Evolutionary conservation across 2,329 filamentous ascomycete genomes (phyloP).

Genomic region (Neopestalotiopsis sp.): DNA sequence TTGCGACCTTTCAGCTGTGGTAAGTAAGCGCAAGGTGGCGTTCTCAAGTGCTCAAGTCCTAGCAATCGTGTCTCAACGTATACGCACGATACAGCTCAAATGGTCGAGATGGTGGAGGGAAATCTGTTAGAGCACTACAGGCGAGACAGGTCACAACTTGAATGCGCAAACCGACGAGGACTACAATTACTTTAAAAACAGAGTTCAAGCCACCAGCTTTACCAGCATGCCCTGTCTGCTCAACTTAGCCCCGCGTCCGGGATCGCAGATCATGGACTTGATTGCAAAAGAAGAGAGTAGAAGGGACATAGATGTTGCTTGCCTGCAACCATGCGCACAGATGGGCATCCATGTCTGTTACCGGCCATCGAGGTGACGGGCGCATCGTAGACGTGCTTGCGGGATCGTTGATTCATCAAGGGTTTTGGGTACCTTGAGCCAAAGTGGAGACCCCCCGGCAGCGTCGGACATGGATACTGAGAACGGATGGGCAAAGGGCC

Average conservation of each 20-base stretch:
- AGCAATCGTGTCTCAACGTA: background rate
- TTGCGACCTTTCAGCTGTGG: background rate
- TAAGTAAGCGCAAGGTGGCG: background rate
- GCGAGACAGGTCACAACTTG: background rate
- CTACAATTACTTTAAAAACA: background rate
- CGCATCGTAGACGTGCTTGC: background rate
- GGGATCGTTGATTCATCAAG: conserved; percentile 1
- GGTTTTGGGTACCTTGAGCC: background rate
- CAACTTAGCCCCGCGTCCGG: conserved; percentile 9
- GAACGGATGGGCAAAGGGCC: conserved; percentile 14
- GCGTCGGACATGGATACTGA: conserved; percentile 17
- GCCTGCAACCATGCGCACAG: background rate
- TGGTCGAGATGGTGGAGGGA: background rate
- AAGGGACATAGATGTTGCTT: background rate
- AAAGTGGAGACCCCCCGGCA: background rate
- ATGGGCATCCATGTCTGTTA: background rate
- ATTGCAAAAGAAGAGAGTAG: background rate
- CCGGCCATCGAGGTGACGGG: background rate
- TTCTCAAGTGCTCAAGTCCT: background rate
- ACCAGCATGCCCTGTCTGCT: background rate
- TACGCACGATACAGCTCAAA: background rate
- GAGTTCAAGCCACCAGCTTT: background rate
- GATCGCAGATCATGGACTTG: conserved; percentile 8
- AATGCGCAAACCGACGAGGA: background rate
- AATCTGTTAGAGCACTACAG: background rate